Evolutionary conservation across 2,329 filamentous ascomycete species (phyloP), one percentile per base, ranked within the genome.

Genomic region (Nemania sp.): DNA sequence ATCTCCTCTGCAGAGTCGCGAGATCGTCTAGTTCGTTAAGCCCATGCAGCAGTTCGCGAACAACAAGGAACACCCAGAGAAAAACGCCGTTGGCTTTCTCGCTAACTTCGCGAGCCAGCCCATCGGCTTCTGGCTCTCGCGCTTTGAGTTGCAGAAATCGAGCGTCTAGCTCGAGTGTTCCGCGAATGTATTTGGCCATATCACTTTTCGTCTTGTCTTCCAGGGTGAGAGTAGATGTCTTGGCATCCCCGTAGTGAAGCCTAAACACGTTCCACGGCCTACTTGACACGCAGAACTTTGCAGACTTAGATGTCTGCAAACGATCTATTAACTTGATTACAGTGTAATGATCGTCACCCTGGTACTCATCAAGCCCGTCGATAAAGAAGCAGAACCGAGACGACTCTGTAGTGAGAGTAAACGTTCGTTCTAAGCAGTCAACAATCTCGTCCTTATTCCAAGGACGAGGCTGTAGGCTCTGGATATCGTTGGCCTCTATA

Each of bases 361-460:
- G 3, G 5, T 41, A 56, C 5, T 62, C 57, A 8, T 66, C 64
- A 2, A 66, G 26, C 1, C 64, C 63, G 24, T 66, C 63, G 4
- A 66, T 51, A n/a, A 66, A 66, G 32, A 66, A 55, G 63, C 56
- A 66, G 18, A 66, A 66, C 22, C 45, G 45, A 20, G 45, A 8
- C 11, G 38, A 41, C 5, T 41, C 38, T 41, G 38, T 15, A 15
- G 45, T 47, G 15, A 24, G 45, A 47, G n/a, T 20, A 5, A 47
- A 51, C 1, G 41, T 45, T 2, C 10, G 41, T 7, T 45, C 41
- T 45, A 45, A 45, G 8, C 41, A 45, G 41, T 45, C 41, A 20
- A 20, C 5, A 45, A 20, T 20, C 5, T 20, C 41, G 15, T 26
- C 47, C 20, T 47, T 22, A 22, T 20, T 24, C n/a, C 45, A 26